A percentile compares a stretch with the other conserved stretches of the same genome.
phyloP scores from a whole-genome alignment of 768 basidiomycete species.

The Collybia sp. region DNA sequence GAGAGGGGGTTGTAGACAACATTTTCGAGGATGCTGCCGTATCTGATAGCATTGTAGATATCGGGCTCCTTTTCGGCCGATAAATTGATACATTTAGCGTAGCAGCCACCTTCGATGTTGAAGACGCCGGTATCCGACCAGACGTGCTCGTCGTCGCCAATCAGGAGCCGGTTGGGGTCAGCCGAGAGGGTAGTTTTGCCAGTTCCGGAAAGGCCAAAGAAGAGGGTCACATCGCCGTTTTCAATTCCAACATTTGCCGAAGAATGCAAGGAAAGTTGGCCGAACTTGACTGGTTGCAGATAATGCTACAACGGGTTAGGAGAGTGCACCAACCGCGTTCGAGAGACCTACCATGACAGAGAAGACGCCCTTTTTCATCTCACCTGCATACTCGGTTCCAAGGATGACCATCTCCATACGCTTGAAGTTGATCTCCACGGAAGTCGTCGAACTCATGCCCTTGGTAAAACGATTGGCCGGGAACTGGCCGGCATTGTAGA shows the following conservation, averaged over 20 bases:
- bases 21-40: constrained; percentile 97
- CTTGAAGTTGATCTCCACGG: constrained; percentile 99
- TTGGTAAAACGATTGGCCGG: constrained; percentile 99
- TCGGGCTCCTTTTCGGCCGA: constrained; percentile 97
- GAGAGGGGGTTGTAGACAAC: constrained; percentile 89
- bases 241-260: constrained; percentile 94
- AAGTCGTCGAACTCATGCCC: constrained; percentile 99
- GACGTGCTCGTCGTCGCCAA: constrained; percentile 99
- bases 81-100: constrained; percentile 97
- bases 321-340: constrained; percentile 5
- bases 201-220: constrained; percentile 98
- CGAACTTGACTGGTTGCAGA: constrained; percentile 97
- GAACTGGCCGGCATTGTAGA: constrained; percentile 99
- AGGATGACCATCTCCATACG: constrained; percentile 99
- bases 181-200: constrained; percentile 99
- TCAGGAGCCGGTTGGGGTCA: constrained; percentile 88
- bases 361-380: constrained; percentile 99
- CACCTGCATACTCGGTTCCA: constrained; percentile 95
- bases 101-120: constrained; percentile 99
- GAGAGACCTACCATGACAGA: constrained; percentile 76
- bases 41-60: constrained; percentile 92
- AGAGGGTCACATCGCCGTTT: constrained; percentile 90
- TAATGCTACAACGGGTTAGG: constrained; percentile 61
- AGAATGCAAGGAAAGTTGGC: constrained; percentile 95
- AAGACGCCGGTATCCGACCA: constrained; percentile 99